Evolutionary conservation across 768 basidiomycete genomes (phyloP).

Genomic region (Pulveroboletus sp.): DNA sequence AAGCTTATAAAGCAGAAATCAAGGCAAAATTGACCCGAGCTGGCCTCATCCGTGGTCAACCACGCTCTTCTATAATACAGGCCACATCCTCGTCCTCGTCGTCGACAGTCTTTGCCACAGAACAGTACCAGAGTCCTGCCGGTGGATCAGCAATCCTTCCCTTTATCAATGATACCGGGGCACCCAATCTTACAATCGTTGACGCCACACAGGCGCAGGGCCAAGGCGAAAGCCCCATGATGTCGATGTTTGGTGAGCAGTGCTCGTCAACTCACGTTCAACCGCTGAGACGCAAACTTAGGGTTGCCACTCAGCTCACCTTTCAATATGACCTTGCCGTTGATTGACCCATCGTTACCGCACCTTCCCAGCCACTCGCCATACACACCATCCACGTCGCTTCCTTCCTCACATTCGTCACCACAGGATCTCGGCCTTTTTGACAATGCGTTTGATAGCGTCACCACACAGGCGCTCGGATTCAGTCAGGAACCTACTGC

Average conservation of each 20-base stretch:
- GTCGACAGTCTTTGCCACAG: constrained; percentile 32
- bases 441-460: constrained; percentile 32
- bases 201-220: constrained; percentile 15
- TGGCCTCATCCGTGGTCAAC: constrained; percentile 80
- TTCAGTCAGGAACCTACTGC: constrained; percentile 19
- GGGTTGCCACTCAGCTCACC: constrained; percentile 30
- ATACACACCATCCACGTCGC: constrained; percentile 31
- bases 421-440: constrained; percentile 32
- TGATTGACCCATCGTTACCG: constrained; percentile 27
- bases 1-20: constrained; percentile 78
- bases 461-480: constrained; percentile 28
- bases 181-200: constrained; percentile 18
- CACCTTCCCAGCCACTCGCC: constrained; percentile 29
- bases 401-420: constrained; percentile 33
- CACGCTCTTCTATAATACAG: constrained; percentile 52
- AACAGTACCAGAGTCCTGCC: constrained; percentile 23
- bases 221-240: constrained; percentile 23
- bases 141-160: constrained; percentile 18
- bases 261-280: neutral
- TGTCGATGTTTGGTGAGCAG: constrained; percentile 28
- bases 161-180: constrained; percentile 19
- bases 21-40: constrained; percentile 74
- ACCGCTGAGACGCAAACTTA: constrained; percentile 13
- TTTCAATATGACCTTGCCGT: constrained; percentile 23
- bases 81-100: constrained; percentile 29